phyloP scores from a whole-genome alignment of 768 basidiomycete genomes.

The Clathrus columnatus region DNA sequence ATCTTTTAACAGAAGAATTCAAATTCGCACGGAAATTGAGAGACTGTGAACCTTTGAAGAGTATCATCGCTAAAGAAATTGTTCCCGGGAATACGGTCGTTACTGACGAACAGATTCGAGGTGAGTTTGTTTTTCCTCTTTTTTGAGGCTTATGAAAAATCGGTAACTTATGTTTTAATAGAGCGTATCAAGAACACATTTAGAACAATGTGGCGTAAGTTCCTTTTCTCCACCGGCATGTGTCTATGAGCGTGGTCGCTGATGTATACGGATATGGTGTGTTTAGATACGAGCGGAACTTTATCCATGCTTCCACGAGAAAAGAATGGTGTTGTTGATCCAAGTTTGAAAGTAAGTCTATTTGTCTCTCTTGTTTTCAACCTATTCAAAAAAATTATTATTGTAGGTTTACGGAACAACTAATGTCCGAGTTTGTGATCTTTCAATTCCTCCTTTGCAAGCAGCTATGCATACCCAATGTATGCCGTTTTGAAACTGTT shows the following conservation, averaged over 20 bases:
- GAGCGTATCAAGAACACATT: conserved; percentile 20
- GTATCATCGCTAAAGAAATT: no score
- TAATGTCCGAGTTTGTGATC: conserved; percentile 48
- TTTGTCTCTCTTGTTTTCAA: no score
- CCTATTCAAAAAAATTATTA: no score
- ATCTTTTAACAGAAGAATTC: no score
- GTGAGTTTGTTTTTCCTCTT: conserved; percentile 14
- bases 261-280: neutral
- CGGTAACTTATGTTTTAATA: no score
- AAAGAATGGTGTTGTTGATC: conserved; percentile 54
- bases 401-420: conserved; percentile 53
- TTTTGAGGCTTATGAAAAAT: conserved; percentile 14
- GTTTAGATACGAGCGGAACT: conserved; percentile 34
- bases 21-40: no score
- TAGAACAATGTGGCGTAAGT: conserved; percentile 19
- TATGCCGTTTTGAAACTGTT: no score
- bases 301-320: conserved; percentile 57
- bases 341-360: conserved; percentile 44
- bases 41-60: no score
- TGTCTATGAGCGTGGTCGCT: no score
- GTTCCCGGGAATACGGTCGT: no score
- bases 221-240: no score
- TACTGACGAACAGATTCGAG: conserved; percentile 28
- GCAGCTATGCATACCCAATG: no score
- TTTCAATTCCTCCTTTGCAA: conserved; percentile 46